Evolutionary conservation across 768 basidiomycete species (phyloP), one percentile per base, ranked within the genome.

Genomic region (Amanita pallidorosea): DNA sequence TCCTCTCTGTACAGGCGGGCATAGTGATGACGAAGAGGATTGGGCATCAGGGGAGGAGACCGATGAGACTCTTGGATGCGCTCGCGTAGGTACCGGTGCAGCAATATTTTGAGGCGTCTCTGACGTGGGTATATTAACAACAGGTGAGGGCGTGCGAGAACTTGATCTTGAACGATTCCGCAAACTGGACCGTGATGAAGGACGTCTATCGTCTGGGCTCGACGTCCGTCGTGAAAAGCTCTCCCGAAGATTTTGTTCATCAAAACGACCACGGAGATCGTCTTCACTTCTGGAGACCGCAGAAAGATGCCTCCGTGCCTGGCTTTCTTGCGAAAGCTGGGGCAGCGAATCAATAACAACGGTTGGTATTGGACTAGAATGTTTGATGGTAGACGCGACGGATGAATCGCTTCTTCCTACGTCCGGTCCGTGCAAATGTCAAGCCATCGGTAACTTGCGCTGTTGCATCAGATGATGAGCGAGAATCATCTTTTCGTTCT

Each of bases 71-170:
- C 40, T 44, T 17, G n/a, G 20, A 22, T 33, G 34, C 9, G 18
- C 47, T 18, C 45, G 22, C 12, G 41, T 11, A 12, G 36, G 45
- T 12, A 29, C 29, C 1, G 17, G n/a, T n/a, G 23, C 13, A 11
- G 35, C 33, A 15, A 35, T 11, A 43, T 33, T 36, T 27, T 36
- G 33, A 45, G 20, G 7, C 37, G 20, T n/a, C 22, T 40, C 52
- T 4, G 23, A n/a, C 18, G 23, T 27, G 31, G 41, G 23, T 29
- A n/a, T 29, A 36, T 45, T 29, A 52, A 41, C 36, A 20, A 33
- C 36, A 35, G 75, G 74, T 0, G 74, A 74, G 15, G 74, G 74
- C 11, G 75, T 76, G 37, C 75, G 64, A 22, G 73, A 70, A 43
- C 65, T 65, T 15, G 70, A 70, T 46, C 65, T 65, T 15, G 70